Base-by-base conservation (phyloP, 2,329 filamentous ascomycete species). In the Bimuria novae-zelandiae region DNA sequence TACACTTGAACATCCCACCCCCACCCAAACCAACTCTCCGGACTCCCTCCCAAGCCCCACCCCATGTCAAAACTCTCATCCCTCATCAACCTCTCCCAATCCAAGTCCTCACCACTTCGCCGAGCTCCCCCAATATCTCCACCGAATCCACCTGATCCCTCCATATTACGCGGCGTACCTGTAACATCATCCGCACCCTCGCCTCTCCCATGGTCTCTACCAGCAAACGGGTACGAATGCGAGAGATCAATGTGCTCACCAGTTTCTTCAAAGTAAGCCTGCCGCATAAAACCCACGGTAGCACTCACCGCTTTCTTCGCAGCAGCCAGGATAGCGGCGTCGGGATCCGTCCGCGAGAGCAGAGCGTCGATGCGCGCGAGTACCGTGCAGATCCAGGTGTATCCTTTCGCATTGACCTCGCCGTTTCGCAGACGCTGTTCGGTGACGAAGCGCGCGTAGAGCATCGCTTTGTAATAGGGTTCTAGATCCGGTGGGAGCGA, bases 381-480 rank as follows among this genome's bases (percentile, higher is more conserved):
- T 1, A 57, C 63, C 36, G 58, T 64, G 5, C 37, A 40, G 3
- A 63, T 23, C 42, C 64, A 67, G 6, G 63, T 52, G 3, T 46
- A 43, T 5, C 62, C 64, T 52, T 70, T 70, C 4, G 56, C 56
- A 32, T 68, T 69, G 10, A 59, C 62, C 14, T 69, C 65, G 52
- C 65, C 67, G n/a, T 59, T 58, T 8, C 51, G 51, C 4, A 68
- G 17, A 6, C 66, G 63, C 1, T 52, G 37, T 6, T 55, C 30
- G 11, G 57, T 44, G 12, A 25, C 62, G 6, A 47, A 21, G 8
- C 52, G 49, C 4, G 61, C 54, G 3, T 41, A 45, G 8, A 54
- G 40, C 0, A 65, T 42, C 6, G 57, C 51, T 12, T 53, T 22
- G 30, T 57, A 54, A 14, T 65, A 60, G 1, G 43, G 21, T 7